phyloP scores from a whole-genome alignment of 148 eudicot species.

The Arbutus unedo region DNA sequence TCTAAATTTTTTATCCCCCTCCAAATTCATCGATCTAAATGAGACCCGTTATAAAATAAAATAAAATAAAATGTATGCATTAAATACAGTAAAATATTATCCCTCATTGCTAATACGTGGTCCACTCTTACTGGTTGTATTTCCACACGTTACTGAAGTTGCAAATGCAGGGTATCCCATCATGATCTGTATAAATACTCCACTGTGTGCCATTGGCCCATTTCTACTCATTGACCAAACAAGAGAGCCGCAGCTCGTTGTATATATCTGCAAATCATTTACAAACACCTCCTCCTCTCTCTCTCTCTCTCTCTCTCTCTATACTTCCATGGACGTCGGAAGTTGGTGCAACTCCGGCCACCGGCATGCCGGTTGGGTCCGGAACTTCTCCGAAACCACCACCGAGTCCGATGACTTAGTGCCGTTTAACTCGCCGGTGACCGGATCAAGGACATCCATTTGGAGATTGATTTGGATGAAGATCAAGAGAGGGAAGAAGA shows the following conservation, averaged over 20 bases:
- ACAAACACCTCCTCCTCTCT: background rate
- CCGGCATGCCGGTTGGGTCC: conserved; percentile 17
- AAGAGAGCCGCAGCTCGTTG: background rate
- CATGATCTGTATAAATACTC: background rate
- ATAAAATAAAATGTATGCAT: background rate
- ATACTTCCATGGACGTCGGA: conserved; percentile 27
- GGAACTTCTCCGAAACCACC: conserved; percentile 24
- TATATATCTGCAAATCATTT: too few relatives aligned
- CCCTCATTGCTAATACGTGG: background rate
- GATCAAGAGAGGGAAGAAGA: conserved; percentile 46
- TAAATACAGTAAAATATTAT: background rate
- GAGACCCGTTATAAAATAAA: background rate
- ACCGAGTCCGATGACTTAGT: background rate
- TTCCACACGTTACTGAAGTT: background rate
- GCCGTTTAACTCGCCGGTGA: conserved; percentile 4
- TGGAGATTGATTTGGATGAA: conserved; percentile 48
- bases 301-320: background rate
- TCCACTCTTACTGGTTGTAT: background rate
- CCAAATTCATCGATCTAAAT: too few relatives aligned
- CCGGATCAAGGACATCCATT: conserved; percentile 28
- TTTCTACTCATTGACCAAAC: background rate
- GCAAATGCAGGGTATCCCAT: background rate
- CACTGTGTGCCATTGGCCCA: background rate
- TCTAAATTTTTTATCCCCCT: too few relatives aligned
- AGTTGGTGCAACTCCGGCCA: conserved; percentile 27